Evolutionary conservation across 2,329 filamentous ascomycete genomes (phyloP).

Genomic region (Nemania sp.): DNA sequence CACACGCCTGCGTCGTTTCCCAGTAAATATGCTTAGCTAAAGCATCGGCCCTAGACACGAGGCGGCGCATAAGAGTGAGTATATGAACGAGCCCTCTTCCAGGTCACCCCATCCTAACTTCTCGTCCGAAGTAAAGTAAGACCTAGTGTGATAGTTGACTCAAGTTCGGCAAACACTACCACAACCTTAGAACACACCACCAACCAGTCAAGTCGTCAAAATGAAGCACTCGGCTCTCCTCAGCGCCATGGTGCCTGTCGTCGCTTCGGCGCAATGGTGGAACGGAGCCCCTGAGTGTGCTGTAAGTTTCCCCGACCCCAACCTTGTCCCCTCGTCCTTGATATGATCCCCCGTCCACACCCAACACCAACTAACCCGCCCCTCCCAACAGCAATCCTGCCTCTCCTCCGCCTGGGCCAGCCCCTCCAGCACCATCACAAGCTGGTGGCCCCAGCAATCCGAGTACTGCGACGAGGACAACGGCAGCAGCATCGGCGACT

Average conservation of each 20-base stretch:
- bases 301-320: slow-evolving; percentile 50
- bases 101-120: background rate
- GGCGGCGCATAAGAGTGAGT: slow-evolving; percentile 43
- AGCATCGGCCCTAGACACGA: background rate
- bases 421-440: slow-evolving; percentile 45
- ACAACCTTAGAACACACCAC: background rate
- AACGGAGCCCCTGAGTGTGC: slow-evolving; percentile 57
- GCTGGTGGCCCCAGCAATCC: slow-evolving; percentile 51
- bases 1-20: slow-evolving; percentile 5
- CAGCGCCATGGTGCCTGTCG: slow-evolving; percentile 47
- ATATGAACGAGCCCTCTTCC: slow-evolving; percentile 25
- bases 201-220: slow-evolving; percentile 14
- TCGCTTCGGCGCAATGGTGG: slow-evolving; percentile 54
- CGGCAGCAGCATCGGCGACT: slow-evolving; percentile 47
- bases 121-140: background rate
- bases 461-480: slow-evolving; percentile 49
- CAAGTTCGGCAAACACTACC: background rate
- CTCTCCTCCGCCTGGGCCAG: slow-evolving; percentile 55
- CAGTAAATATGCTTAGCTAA: slow-evolving; percentile 2
- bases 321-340: background rate
- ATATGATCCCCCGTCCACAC: background rate
- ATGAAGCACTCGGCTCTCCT: slow-evolving; percentile 52
- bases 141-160: background rate
- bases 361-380: slow-evolving; percentile 23
- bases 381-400: slow-evolving; percentile 55